These are phyloP conservation scores for Capsella rubella DNA, from an alignment of 441 rosid species.

Conservation along the genomic window DNA sequence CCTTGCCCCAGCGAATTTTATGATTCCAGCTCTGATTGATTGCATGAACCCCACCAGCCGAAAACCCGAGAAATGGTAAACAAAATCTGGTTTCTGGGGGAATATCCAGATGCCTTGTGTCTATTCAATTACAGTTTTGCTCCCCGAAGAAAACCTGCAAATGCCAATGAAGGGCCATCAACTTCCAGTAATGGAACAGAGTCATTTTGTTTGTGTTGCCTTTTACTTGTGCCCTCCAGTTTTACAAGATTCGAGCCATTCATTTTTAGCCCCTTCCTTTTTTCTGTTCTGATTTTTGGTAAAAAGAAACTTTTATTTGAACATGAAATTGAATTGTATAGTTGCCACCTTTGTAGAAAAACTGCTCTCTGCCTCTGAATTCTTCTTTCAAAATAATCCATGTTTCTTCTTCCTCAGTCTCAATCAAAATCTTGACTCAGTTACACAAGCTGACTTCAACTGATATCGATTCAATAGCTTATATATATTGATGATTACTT, in stretches of 20 bases:
- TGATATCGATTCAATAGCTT: neutral
- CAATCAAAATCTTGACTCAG: neutral
- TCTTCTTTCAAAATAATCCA: conserved; percentile 38
- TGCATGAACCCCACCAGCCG: conserved; percentile 34
- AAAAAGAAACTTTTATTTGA: conserved; percentile 32
- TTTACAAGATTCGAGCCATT: conserved; percentile 38
- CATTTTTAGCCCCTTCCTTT: conserved; percentile 22
- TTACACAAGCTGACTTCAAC: neutral
- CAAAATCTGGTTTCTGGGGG: neutral
- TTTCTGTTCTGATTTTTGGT: conserved; percentile 38
- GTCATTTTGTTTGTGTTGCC: conserved; percentile 33
- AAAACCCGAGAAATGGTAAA: conserved; percentile 4
- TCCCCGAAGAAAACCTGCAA: conserved; percentile 29
- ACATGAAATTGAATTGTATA: conserved; percentile 38
- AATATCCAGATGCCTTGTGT: conserved; percentile 11
- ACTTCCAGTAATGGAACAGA: conserved; percentile 25
- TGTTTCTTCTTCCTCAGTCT: conserved; percentile 12
- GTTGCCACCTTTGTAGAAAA: conserved; percentile 40
- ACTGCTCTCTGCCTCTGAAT: conserved; percentile 33
- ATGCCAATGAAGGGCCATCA: conserved; percentile 24
- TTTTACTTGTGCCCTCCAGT: conserved; percentile 13
- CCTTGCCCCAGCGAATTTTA: conserved; percentile 98
- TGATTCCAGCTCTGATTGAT: conserved; percentile 64
- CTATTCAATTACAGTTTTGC: conserved; percentile 15
- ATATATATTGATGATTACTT: conserved; percentile 2